Evolutionary conservation across 2,329 filamentous ascomycete genomes (phyloP).

Genomic region (Phaeosphaeriaceae sp.): DNA sequence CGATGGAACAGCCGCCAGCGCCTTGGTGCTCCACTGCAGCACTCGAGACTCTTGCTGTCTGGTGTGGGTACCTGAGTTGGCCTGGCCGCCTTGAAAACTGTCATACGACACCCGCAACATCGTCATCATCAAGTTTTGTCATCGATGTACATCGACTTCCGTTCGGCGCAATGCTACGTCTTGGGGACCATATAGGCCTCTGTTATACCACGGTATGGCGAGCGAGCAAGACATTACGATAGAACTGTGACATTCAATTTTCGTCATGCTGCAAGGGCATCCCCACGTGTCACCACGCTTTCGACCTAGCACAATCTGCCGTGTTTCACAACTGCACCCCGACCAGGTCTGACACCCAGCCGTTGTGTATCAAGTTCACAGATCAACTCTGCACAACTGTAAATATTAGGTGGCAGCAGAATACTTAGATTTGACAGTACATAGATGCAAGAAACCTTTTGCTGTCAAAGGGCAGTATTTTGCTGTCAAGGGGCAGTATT

Average conservation of each 20-base stretch:
- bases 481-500: no score
- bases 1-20: conserved; percentile 10
- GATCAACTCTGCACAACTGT: no score
- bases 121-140: not conserved
- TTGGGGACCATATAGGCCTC: not conserved
- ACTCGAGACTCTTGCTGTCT: conserved; percentile 43
- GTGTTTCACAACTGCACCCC: conserved; percentile 33
- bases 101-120: not conserved
- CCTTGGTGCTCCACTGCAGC: conserved; percentile 9
- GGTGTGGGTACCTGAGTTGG: conserved; percentile 29
- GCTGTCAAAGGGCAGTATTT: no score
- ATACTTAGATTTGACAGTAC: no score
- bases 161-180: not conserved
- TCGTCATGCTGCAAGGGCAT: conserved; percentile 27
- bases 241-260: not conserved
- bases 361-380: conserved; percentile 7
- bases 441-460: no score
- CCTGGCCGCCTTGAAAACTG: conserved; percentile 10
- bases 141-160: not conserved
- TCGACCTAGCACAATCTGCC: conserved; percentile 23
- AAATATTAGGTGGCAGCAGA: no score
- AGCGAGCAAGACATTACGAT: conserved; percentile 1
- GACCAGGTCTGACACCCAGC: conserved; percentile 18
- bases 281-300: conserved; percentile 17
- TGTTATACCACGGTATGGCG: not conserved